These are phyloP conservation scores for Mycena chlorophos DNA, from an alignment of 768 basidiomycete genomes.

Conservation along the genomic window DNA sequence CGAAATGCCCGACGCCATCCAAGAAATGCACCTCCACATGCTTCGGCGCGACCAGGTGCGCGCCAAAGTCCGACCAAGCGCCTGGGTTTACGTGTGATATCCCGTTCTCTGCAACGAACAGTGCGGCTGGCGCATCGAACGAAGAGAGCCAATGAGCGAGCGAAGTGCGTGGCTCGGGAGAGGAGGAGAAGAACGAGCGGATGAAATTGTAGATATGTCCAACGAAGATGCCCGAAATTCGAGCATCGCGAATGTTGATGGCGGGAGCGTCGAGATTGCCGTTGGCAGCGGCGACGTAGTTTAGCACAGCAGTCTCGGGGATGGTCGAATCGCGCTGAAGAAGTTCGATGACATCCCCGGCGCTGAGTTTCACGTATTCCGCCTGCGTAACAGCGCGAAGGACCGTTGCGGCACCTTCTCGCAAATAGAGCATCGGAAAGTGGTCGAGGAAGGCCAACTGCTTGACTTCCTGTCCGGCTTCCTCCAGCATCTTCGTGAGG, in stretches of 20 bases:
- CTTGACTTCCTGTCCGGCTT: slow-evolving; percentile 6
- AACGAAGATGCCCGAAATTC: slow-evolving; percentile 6
- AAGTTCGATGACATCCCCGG: background rate
- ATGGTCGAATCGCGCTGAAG: slow-evolving; percentile 5
- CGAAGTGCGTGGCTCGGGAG: slow-evolving; percentile 6
- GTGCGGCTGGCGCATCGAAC: slow-evolving; percentile 1
- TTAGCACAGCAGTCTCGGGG: slow-evolving; percentile 1
- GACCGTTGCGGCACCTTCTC: background rate
- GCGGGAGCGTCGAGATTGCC: slow-evolving; percentile 1
- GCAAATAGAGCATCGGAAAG: background rate
- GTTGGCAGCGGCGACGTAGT: slow-evolving; percentile 15
- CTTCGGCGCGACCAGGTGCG: background rate
- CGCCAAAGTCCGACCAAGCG: slow-evolving; percentile 14
- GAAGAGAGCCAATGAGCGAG: slow-evolving; percentile 9
- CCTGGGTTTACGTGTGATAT: background rate
- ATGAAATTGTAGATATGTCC: slow-evolving; percentile 8
- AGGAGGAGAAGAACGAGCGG: slow-evolving; percentile 4
- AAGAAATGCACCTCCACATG: slow-evolving; percentile 3
- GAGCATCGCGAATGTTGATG: slow-evolving; percentile 2
- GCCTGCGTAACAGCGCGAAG: background rate
- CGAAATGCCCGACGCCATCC: slow-evolving; percentile 17
- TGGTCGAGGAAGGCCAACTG: slow-evolving; percentile 17
- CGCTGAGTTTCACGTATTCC: background rate
- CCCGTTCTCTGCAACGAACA: slow-evolving; percentile 8
- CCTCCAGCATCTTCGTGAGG: slow-evolving; percentile 12